Evolutionary conservation across 1,284 basidiomycete genomes (phyloP), one percentile per base, ranked within the genome.

Genomic region (Fomitiporia mediterranea): DNA sequence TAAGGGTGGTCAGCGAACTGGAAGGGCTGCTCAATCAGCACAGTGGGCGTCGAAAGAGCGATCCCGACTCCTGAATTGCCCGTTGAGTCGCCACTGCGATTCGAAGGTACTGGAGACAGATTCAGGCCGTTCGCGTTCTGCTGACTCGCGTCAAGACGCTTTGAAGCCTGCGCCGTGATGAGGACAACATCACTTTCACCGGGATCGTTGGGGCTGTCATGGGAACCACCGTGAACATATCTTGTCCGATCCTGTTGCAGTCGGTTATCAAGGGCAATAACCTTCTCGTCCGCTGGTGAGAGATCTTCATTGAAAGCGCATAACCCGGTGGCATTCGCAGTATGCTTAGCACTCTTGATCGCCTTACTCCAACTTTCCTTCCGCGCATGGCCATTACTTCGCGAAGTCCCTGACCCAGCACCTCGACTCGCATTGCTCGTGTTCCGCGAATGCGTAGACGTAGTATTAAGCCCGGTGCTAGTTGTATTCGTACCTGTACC

Each of bases 321-420:
- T 35, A 72, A 59, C 4, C 64, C 69, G 13, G 69, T 67, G 11
- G 79, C 81, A 30, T 48, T 55, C 28, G 51, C 44, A 4, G 56
- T 47, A n/a, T 37, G 19, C 47, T 55, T 59, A 11, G 51, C 53
- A 55, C 75, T 74, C 62, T 77, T 77, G 11, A 83, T 63, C 17
- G 81, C 81, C 63, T 79, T 80, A n/a, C 81, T 72, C 74, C 80
- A 77, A 2, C 84, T 86, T 44, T 79, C 81, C 47, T 73, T 76
- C 34, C 82, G 73, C n/a, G 77, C 76, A 65, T 84, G 82, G 25
- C 39, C 39, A 38, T 52, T 38, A 9, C 39, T 23, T 28, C 72
- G 69, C 0, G 70, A 63, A 51, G 27, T 39, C 17, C 35, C 49
- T 15, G 25, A 67, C 68, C 51, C 75, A 73, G 2, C 73, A 70